A percentile compares a stretch with the other conserved stretches of the same genome.
Conservation (phyloP, 2,329 filamentous ascomycete species). For the Pseudogymnoascus sp. region DNA sequence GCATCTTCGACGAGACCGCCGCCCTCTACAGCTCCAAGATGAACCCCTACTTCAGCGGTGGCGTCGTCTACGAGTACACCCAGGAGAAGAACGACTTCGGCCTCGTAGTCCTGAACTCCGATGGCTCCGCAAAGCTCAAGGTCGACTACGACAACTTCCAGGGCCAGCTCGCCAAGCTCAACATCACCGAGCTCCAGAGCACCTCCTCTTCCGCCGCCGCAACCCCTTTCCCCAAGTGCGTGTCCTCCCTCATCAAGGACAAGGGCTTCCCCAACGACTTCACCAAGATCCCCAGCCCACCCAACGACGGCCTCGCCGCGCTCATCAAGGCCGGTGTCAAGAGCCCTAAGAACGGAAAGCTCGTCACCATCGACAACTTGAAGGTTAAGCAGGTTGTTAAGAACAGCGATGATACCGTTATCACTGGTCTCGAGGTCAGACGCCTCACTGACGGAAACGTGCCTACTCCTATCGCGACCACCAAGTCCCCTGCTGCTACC, state of each 20-base stretch:
- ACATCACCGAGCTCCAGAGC: conserved; percentile 60
- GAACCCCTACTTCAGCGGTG: conserved; percentile 61
- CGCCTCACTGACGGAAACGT: conserved; percentile 45
- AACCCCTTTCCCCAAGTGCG: conserved; percentile 56
- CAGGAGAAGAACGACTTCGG: conserved; percentile 61
- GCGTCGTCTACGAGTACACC: conserved; percentile 74
- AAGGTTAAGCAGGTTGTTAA: conserved; percentile 51
- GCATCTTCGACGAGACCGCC: conserved; percentile 67
- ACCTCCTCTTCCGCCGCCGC: conserved; percentile 49
- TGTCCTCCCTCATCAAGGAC: conserved; percentile 55
- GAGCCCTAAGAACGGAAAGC: conserved; percentile 54
- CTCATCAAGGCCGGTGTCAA: conserved; percentile 71
- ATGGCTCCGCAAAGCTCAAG: conserved; percentile 50
- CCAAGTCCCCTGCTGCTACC: conserved; percentile 16
- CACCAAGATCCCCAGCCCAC: conserved; percentile 61
- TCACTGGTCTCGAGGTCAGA: conserved; percentile 56
- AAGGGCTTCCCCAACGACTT: conserved; percentile 71
- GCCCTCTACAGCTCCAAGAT: conserved; percentile 66
- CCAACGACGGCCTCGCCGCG: conserved; percentile 47
- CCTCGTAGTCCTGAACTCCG: conserved; percentile 53
- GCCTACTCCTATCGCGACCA: conserved; percentile 38
- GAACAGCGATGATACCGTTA: conserved; percentile 44
- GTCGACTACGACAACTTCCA: conserved; percentile 67
- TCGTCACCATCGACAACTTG: conserved; percentile 51
- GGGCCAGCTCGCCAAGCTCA: conserved; percentile 64